Evolutionary conservation across 2,329 filamentous ascomycete species (phyloP), one percentile per base, ranked within the genome.

Genomic region (Hypoxylon rubiginosum): DNA sequence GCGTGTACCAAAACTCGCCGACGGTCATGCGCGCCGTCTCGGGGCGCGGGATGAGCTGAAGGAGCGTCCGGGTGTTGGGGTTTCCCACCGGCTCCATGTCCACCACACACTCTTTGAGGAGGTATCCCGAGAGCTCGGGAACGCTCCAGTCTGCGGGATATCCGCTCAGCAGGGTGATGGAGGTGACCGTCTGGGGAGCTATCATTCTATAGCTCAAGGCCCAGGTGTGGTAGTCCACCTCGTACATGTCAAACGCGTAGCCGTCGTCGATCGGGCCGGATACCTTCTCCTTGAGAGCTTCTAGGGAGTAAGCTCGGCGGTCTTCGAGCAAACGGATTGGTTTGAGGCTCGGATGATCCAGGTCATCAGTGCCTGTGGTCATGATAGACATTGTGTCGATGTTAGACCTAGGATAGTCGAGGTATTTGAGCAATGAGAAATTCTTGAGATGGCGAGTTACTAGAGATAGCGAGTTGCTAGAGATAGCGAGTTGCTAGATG

Each of bases 1-100:
- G 13, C n/a, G 1, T n/a, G 1, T 19, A 45, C 62, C 62, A 64
- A 46, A 64, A 64, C 21, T 60, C 26, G 13, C 41, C 15, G 46
- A 24, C 15, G 2, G 39, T 5, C 62, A 64, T 56, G 43, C n/a
- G n/a, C 1, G 43, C 54, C 2, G 43, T 57, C 8, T n/a, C 6
- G 3, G 53, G 54, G 6, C 13, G 9, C 10, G 45, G 30, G 24
- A 58, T 50, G 32, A 58, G 45, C 17, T 28, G 46, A 1, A 57
- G 41, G n/a, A 24, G 21, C 3, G 32, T 4, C 26, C 7, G 21
- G 11, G n/a, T 43, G 9, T 7, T 34, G 3, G 6, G n/a, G n/a
- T 4, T 1, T 19, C 8, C n/a, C n/a, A 28, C 26, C 26, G 26
- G 26, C 26, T 28, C 26, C 4, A 7, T 1, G 1, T 8, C 39